A percentile compares a stretch with the other conserved stretches of the same genome.
Evolutionary conservation across 176 grass and related monocot species (phyloP).

Genomic region (Aegilops speltoides): DNA sequence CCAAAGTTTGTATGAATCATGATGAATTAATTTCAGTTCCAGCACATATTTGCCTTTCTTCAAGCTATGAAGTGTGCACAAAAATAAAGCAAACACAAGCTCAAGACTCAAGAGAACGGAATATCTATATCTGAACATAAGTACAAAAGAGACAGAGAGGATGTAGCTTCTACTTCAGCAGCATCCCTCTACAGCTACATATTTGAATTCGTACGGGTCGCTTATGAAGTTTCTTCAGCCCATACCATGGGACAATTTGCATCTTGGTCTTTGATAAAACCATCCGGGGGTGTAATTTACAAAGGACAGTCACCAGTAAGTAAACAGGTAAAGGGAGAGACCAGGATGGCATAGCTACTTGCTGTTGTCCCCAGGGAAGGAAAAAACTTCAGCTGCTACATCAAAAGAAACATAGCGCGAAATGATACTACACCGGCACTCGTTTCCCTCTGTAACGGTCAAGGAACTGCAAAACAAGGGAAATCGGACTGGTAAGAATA

Average conservation of each 20-base stretch:
- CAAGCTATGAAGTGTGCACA: not conserved
- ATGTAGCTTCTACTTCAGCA: conserved; percentile 1
- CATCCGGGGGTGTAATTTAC: conserved; percentile 32
- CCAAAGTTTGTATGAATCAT: not conserved
- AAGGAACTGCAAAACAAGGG: conserved; percentile 64
- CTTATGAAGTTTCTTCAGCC: conserved; percentile 13
- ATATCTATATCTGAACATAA: conserved; percentile 1
- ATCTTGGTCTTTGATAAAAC: conserved; percentile 8
- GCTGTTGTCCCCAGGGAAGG: not conserved
- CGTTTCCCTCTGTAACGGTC: conserved; percentile 86
- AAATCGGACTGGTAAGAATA: conserved; percentile 17
- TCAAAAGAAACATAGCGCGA: not conserved
- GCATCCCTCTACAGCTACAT: not conserved
- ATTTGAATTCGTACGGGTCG: not conserved
- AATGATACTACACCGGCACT: conserved; percentile 65
- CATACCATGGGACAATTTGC: conserved; percentile 15
- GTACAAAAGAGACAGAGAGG: not conserved
- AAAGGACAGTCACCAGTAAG: conserved; percentile 26
- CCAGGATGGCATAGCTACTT: conserved; percentile 17
- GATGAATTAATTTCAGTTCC: not conserved
- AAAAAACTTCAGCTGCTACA: conserved; percentile 18
- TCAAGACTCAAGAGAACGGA: not conserved
- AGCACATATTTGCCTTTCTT: not conserved
- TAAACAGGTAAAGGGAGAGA: conserved; percentile 22
- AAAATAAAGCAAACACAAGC: not conserved